A percentile compares a stretch with the other conserved stretches of the same genome.
These are phyloP conservation scores for Leishmania mexicana DNA, from an alignment of 208 protist species.

Conservation along the genomic window DNA sequence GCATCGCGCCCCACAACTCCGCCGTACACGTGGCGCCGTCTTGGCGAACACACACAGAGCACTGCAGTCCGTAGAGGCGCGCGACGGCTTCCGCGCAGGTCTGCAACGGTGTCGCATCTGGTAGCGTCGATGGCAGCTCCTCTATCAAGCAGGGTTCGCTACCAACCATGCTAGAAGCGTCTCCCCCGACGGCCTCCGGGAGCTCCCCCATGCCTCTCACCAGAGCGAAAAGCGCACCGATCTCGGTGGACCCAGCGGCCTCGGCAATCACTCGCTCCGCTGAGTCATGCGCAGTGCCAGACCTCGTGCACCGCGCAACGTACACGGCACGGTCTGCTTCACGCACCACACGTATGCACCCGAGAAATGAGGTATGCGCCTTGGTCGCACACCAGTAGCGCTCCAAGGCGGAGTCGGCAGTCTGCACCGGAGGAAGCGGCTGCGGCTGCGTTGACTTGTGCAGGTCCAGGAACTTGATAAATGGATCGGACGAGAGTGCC, in stretches of 20 bases:
- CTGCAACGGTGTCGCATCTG: constrained; percentile 25
- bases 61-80: constrained; percentile 33
- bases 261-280: constrained; percentile 6
- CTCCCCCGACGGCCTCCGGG: background rate
- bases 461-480: constrained; percentile 8
- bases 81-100: constrained; percentile 16
- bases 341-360: constrained; percentile 10
- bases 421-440: constrained; percentile 2
- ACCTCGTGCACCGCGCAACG: constrained; percentile 8
- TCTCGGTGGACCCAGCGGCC: constrained; percentile 19
- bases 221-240: constrained; percentile 15
- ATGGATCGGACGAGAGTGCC: constrained; percentile 25
- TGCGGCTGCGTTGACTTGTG: constrained; percentile 4
- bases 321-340: constrained; percentile 11
- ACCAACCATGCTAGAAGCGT: background rate
- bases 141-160: background rate
- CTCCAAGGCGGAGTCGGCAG: constrained; percentile 10
- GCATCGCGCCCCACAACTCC: constrained; percentile 28
- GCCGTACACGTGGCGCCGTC: constrained; percentile 10
- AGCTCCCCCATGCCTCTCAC: background rate
- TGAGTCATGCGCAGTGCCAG: background rate
- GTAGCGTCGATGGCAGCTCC: constrained; percentile 7
- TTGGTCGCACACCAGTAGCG: constrained; percentile 10
- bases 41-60: constrained; percentile 14
- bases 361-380: background rate